Base-by-base conservation (phyloP, 805 yeast genomes). In the Ogataea populi-albae region DNA sequence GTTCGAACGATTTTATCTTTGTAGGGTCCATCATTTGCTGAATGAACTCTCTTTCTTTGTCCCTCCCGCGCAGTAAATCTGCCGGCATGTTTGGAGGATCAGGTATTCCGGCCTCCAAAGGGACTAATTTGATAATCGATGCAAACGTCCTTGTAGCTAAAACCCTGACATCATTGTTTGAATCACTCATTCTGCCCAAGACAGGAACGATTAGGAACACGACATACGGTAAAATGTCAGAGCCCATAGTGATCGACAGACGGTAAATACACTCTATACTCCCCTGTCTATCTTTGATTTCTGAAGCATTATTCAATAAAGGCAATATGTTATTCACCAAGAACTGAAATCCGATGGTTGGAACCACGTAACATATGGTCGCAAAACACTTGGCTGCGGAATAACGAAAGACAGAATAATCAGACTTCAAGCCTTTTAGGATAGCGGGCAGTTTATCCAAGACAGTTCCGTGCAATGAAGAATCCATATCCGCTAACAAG, bases 1-100 rank as follows among this genome's bases (percentile, higher is more conserved):
- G 64, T 33, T 77, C 81, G 57, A 91, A 93, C 0, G 95, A 80
- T 50, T 89, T 76, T 29, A 93, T 85, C 56, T 89, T 88, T 4
- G 86, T 70, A 12, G 95, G 95, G 59, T 93, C 98, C 93, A 93
- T 86, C 98, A 93, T 91, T 57, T 93, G 98, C 49, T 83, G 84
- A 38, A 93, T 84, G 49, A 93, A 93, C 49, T 86, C 95, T 56
- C 99, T 78, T 59, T 93, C 98, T 37, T 85, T 74, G 49, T 88
- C 96, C 59, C 97, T 83, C 6, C 96, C 97, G 46, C 71, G 85
- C 41, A 93, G 67, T 32, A 93, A 67, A 30, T 85, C 87, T 38
- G 70, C 69, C 1, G 98, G 94, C 80, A 93, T 78, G 42, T 88
- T 95, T 34, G 76, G 80, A 2, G 98, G 98, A 59, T 93, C 96